phyloP scores from a whole-genome alignment of 371 early-diverging fungal genomes.

The Mortierella sp. region DNA sequence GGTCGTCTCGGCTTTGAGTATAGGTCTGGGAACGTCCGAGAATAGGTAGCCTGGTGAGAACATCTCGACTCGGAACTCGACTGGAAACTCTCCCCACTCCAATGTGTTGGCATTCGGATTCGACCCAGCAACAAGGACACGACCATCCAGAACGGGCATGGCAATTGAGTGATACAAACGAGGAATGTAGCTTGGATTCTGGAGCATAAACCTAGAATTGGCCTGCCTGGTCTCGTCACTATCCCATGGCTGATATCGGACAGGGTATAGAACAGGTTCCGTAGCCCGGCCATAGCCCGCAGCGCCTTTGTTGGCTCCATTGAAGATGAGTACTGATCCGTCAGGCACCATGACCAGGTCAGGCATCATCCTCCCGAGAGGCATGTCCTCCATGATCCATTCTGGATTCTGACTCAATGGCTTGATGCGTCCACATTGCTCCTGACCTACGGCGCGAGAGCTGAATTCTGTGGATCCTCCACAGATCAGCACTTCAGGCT shows the following conservation, averaged over 20 bases:
- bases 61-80: constrained; percentile 60
- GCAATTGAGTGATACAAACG: constrained; percentile 62
- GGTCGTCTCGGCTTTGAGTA: constrained; percentile 33
- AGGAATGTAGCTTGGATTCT: constrained; percentile 53
- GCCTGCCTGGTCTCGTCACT: constrained; percentile 2
- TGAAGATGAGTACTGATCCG: constrained; percentile 59
- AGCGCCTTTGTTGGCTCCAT: constrained; percentile 59
- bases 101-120: constrained; percentile 55
- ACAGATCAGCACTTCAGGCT: constrained; percentile 57
- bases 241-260: constrained; percentile 56
- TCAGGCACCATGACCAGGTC: constrained; percentile 58
- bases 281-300: constrained; percentile 56
- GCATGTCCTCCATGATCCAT: constrained; percentile 58
- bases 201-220: constrained; percentile 47
- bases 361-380: constrained; percentile 59
- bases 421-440: constrained; percentile 53
- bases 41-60: constrained; percentile 61
- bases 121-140: constrained; percentile 61
- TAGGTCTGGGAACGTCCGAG: constrained; percentile 41
- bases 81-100: constrained; percentile 39
- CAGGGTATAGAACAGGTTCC: constrained; percentile 54
- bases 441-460: constrained; percentile 26
- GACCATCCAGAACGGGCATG: constrained; percentile 60
- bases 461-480: constrained; percentile 55
- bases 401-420: constrained; percentile 29